Conservation (phyloP, 2,329 filamentous ascomycete genomes). For the Albifimbria verrucaria region DNA sequence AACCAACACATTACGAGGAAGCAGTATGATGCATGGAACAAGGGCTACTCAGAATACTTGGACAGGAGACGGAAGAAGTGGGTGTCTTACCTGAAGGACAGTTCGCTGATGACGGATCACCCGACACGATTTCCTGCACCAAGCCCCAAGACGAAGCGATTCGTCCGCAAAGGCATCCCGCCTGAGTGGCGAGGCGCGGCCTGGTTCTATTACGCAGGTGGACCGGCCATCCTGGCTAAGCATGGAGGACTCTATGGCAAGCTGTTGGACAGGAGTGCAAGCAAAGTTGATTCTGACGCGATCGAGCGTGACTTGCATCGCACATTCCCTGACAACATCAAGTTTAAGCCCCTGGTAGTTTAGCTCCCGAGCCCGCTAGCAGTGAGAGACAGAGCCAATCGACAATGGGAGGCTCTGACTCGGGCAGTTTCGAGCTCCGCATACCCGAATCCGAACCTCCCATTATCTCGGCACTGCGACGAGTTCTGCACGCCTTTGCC, state of each 20-base stretch:
- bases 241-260: conserved; percentile 74
- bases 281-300: conserved; percentile 75
- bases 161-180: conserved; percentile 88
- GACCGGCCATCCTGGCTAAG: conserved; percentile 72
- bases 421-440: conserved; percentile 30
- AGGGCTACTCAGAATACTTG: conserved; percentile 70
- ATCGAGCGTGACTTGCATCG: conserved; percentile 92
- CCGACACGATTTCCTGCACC: conserved; percentile 78
- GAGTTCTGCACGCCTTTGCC: conserved; percentile 85
- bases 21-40: conserved; percentile 81
- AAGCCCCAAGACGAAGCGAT: conserved; percentile 81
- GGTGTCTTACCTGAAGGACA: conserved; percentile 72
- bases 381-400: conserved; percentile 33
- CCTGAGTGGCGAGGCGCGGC: conserved; percentile 92
- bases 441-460: conserved; percentile 59
- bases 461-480: conserved; percentile 77
- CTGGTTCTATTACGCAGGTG: conserved; percentile 95
- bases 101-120: conserved; percentile 65
- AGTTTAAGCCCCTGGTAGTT: conserved; percentile 67
- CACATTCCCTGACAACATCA: conserved; percentile 91
- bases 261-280: conserved; percentile 62
- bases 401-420: conserved; percentile 28
- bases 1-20: conserved; percentile 73
- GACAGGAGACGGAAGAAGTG: conserved; percentile 77
- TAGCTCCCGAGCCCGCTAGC: conserved; percentile 24